Evolutionary conservation across 1,284 basidiomycete genomes (phyloP).

Genomic region (Wallemia hederae): DNA sequence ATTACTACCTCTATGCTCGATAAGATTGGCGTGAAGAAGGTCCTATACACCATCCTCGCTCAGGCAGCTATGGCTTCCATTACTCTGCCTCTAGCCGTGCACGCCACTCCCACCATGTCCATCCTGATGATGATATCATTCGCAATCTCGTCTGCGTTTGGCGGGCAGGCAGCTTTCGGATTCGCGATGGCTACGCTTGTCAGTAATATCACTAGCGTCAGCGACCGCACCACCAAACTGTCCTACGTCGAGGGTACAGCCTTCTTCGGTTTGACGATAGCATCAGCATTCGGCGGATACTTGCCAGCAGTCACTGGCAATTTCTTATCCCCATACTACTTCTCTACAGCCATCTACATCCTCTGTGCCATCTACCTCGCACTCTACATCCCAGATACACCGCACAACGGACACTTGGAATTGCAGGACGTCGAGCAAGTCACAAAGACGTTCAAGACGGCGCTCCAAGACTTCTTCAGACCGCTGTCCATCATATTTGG

Average conservation of each 20-base stretch:
- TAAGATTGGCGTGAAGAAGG: not conserved
- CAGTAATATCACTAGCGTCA: not conserved
- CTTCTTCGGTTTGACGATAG: not conserved
- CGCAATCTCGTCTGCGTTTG: not conserved
- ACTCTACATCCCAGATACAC: not conserved
- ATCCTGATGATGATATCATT: not conserved
- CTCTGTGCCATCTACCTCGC: not conserved
- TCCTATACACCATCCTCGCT: not conserved
- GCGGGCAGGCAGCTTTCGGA: not conserved
- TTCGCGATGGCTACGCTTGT: not conserved
- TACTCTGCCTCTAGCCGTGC: not conserved
- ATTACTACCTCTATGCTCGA: not conserved
- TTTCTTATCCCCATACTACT: not conserved
- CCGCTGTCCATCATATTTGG: not conserved
- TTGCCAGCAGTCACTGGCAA: not conserved
- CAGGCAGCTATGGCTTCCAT: not conserved
- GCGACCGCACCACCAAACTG: not conserved
- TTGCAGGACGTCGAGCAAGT: not conserved
- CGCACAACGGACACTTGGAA: not conserved
- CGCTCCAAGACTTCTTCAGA: not conserved
- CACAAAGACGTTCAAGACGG: not conserved
- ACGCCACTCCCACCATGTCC: not conserved
- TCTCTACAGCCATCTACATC: not conserved
- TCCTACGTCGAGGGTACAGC: not conserved
- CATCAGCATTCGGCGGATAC: not conserved